Evolutionary conservation across 108 stramenopile species (phyloP).

Genomic region (Halocafeteria seosinensis): DNA sequence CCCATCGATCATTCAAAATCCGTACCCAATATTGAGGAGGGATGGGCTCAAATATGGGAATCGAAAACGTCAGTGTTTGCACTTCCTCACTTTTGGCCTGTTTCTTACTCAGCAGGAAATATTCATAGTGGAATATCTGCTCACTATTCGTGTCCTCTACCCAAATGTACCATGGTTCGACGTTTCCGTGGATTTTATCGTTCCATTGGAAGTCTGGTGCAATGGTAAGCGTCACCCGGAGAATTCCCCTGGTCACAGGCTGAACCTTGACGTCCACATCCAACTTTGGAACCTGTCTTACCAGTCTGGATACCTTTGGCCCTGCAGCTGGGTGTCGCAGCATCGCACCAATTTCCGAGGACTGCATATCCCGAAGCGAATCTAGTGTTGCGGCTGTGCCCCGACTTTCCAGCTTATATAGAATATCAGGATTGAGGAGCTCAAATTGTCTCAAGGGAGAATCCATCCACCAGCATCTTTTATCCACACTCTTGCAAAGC

Average conservation of each 20-base stretch:
- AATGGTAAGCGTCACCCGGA: conserved; percentile 44
- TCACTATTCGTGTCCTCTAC: conserved; percentile 76
- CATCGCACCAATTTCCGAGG: conserved; percentile 66
- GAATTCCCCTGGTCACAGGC: conserved; percentile 68
- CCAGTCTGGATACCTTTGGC: conserved; percentile 46
- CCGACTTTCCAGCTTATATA: conserved; percentile 52
- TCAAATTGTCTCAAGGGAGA: conserved; percentile 76
- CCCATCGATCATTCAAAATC: conserved; percentile 71
- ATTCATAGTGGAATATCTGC: conserved; percentile 45
- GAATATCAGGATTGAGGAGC: conserved; percentile 27
- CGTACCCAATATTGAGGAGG: conserved; percentile 74
- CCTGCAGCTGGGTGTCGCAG: conserved; percentile 43
- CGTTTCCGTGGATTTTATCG: conserved; percentile 56
- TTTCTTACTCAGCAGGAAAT: background rate
- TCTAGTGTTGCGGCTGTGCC: conserved; percentile 15
- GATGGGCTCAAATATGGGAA: conserved; percentile 66
- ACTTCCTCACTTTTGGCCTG: background rate
- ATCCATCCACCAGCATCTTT: conserved; percentile 83
- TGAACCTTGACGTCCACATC: conserved; percentile 56
- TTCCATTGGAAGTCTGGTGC: conserved; percentile 64
- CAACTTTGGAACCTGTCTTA: conserved; percentile 56
- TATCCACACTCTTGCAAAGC: conserved; percentile 77
- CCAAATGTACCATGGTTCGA: conserved; percentile 78
- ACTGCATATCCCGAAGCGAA: conserved; percentile 63
- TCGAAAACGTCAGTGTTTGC: conserved; percentile 50